Base-by-base conservation (phyloP, 306 rosid genomes). In the Dryas octopetala region DNA sequence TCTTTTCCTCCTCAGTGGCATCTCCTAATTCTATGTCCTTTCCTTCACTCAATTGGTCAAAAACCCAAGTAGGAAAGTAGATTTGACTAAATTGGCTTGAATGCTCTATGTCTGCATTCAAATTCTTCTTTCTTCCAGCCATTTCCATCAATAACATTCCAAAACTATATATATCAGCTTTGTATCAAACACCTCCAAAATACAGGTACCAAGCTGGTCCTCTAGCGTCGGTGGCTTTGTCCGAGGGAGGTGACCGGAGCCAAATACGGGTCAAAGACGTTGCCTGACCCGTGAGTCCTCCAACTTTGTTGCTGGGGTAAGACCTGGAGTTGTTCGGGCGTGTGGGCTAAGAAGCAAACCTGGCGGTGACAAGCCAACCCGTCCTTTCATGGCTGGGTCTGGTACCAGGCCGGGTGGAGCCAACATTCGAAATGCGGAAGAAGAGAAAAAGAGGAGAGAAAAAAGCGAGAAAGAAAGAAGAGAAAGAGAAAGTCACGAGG, bases 311-410 rank as follows among this genome's bases (percentile, higher is more conserved):
- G 23, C 23, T 74, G 81, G 4, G 85, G 53, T 4, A 84, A 11
- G 47, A 81, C 68, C 10, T 97, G 93, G 7, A 94, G 89, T 60
- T 94, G 97, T 8, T 90, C 90, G n/a, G 82, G 62, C 4, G 91
- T 81, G 84, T 94, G 98, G 16, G 98, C 98, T 44, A 94, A 94
- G 78, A 94, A 94, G 17, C 98, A 94, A 1, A 94, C 96, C 10
- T 89, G 82, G 5, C 98, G 86, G 62, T 91, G 86, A 46, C 98
- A 94, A 38, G 46, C 38, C 1, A 83, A 71, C 4, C 97, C 91
- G 64, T 94, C 98, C 66, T 94, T 94, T 68, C 98, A 94, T 1
- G 91, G 91, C 69, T 91, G 97, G 10, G 98, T 94, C 59, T 96
- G 61, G 75, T 94, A 94, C 4, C 98, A 93, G 19, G 90, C 78